Percentiles rank a stretch among this genome's conserved stretches.
These are phyloP conservation scores for Priceomyces haplophilus DNA, from an alignment of 805 yeast species.

Conservation along the genomic window DNA sequence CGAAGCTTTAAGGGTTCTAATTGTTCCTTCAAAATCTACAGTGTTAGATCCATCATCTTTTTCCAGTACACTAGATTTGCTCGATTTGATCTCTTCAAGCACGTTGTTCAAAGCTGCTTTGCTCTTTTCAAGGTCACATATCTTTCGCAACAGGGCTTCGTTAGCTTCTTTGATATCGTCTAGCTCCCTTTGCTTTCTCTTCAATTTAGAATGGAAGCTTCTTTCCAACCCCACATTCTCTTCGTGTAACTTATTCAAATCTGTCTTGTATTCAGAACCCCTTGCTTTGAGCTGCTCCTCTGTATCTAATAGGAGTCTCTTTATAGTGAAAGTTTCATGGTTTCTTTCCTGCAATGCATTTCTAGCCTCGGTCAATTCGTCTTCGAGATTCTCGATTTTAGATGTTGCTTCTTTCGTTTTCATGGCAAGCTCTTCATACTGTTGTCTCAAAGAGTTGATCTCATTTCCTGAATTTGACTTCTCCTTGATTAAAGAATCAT, in stretches of 20 bases:
- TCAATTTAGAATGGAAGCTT: constrained; percentile 45
- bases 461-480: constrained; percentile 40
- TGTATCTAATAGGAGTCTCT: constrained; percentile 64
- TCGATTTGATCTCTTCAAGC: constrained; percentile 22
- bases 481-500: constrained; percentile 32
- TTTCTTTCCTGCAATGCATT: constrained; percentile 74
- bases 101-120: constrained; percentile 24
- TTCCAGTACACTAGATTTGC: background rate
- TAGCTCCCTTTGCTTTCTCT: constrained; percentile 61
- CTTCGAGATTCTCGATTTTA: constrained; percentile 66
- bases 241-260: constrained; percentile 49
- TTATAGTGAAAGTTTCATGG: constrained; percentile 70
- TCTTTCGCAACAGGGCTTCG: constrained; percentile 40
- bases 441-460: constrained; percentile 48
- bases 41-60: constrained; percentile 12
- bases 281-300: constrained; percentile 56
- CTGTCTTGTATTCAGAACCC: constrained; percentile 53
- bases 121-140: constrained; percentile 37
- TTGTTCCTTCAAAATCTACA: constrained; percentile 26
- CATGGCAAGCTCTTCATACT: constrained; percentile 68
- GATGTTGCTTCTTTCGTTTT: constrained; percentile 62
- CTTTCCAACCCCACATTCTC: constrained; percentile 62
- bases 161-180: constrained; percentile 51
- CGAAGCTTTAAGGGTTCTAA: constrained; percentile 50
- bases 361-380: constrained; percentile 76